Base-by-base conservation (phyloP, 441 rosid genomes). In the Aleurites moluccanus region DNA sequence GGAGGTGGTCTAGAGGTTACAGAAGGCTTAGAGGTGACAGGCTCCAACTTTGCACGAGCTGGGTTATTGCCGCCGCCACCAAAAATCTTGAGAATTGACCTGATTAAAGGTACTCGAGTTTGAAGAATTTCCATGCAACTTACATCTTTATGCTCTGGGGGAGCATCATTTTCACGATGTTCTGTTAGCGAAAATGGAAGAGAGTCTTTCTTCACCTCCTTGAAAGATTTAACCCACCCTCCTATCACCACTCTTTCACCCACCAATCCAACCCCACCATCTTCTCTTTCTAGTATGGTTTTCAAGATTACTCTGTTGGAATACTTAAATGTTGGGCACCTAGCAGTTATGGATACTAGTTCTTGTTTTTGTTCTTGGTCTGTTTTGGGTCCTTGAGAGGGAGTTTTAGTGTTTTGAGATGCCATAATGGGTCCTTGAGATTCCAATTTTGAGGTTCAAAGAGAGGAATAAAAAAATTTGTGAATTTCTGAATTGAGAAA, bases 141-240 rank as follows among this genome's bases (percentile, higher is more conserved):
- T 27, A 80, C 83, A 30, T 88, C 88, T 38, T 79, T 82, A 42
- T 71, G 67, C 64, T 49, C 64, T 10, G 35, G 61, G 55, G 60
- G 55, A 16, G 33, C 73, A 40, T 53, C 64, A 66, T 62, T 73
- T 23, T 38, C 75, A 8, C 16, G 44, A 1, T 64, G 67, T 35
- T 14, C 33, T 28, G 77, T 75, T 21, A 18, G 78, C 6, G 49
- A 61, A 7, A 2, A 15, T 0, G 61, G 33, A 6, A 75, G 44
- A 2, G 75, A 77, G 25, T 90, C 90, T 72, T 76, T 86, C 79
- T 50, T 86, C 73, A 80, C 79, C 23, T 92, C 93, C 77, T 77
- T 90, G 47, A 85, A 86, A 80, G 90, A 77, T 87, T 85, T 92
- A 10, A 95, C 92, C 99, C 99, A 92, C 13, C 99, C 99, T 3